Evolutionary conservation across 805 yeast species (phyloP), one percentile per base, ranked within the genome.

Genomic region (Sugiyamaella boreocaroliniensis): DNA sequence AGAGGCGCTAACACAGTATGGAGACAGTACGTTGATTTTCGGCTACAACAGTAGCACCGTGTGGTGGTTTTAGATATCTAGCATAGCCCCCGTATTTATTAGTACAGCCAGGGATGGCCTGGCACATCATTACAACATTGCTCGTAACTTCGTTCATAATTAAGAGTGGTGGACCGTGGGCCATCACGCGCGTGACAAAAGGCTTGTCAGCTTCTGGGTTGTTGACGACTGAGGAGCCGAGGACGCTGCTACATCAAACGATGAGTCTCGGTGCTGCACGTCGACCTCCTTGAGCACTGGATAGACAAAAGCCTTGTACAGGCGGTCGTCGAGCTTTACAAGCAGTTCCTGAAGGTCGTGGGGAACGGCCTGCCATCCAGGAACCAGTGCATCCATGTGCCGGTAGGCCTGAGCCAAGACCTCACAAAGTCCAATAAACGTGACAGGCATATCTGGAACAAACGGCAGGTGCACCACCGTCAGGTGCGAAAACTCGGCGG

Each of bases 381-480:
- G 53, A 16, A 54, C 29, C 15, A 52, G 32, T 12, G 26, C 19
- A 15, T 49, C 48, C 19, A 62, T 53, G 42, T 57, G 54, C 12
- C 51, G 49, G 45, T 60, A 62, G 26, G 63, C 57, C n/a, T 50
- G 55, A n/a, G 54, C 48, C 14, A 62, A 50, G 14, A 54, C 52
- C 11, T 61, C 63, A 29, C 62, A 62, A 9, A 61, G 58, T 11
- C 61, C 52, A 14, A 60, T 43, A 48, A 60, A 60, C n/a, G 65
- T 61, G 49, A 60, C 63, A 44, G 60, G 55, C 32, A 54, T 49
- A 51, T 62, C 66, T n/a, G 65, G 66, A 5, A 53, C 49, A 50
- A 59, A 62, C 26, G 66, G 66, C 48, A 62, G 56, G 44, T 57
- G 64, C 37, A 49, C 51, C n/a, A 60, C 49, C 34, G 34, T 50